Evolutionary conservation across 1,284 basidiomycete species (phyloP).

Genomic region (Microbotryomycetes sp.): DNA sequence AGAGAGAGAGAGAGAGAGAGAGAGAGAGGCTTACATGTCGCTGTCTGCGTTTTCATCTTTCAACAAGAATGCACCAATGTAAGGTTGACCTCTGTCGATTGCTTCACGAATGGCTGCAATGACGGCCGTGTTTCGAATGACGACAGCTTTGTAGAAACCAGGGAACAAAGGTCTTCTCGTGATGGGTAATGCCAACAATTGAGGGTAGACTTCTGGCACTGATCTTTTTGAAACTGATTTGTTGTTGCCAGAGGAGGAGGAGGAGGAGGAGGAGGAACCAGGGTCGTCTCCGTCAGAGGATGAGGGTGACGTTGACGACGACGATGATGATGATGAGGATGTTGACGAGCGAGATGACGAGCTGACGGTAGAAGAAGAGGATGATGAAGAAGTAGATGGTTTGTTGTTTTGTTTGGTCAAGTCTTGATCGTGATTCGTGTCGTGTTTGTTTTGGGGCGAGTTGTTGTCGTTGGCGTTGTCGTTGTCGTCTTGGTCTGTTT

Average conservation of each 20-base stretch:
- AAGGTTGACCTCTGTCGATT: conserved; percentile 93
- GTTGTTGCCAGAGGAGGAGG: not conserved
- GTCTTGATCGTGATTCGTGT: not conserved
- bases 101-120: conserved; percentile 94
- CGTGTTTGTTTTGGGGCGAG: not conserved
- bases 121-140: conserved; percentile 80
- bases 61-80: conserved; percentile 93
- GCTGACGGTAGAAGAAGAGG: not conserved
- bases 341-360: not conserved
- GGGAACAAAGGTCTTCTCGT: conserved; percentile 93
- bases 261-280: not conserved
- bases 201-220: conserved; percentile 58
- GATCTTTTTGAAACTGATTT: conserved; percentile 2
- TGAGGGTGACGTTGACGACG: not conserved
- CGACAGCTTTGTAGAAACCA: conserved; percentile 96
- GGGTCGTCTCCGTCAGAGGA: not conserved
- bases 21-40: conserved; percentile 54
- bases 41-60: conserved; percentile 91
- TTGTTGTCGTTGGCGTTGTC: not conserved
- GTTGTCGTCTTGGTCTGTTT: conserved; percentile 4
- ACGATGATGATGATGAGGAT: not conserved
- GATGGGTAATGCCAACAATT: conserved; percentile 91
- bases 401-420: conserved; percentile 6
- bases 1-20: too few species aligned
- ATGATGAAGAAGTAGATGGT: not conserved